These are phyloP conservation scores for Obba rivulosa DNA, from an alignment of 768 basidiomycete species.

Conservation along the genomic window DNA sequence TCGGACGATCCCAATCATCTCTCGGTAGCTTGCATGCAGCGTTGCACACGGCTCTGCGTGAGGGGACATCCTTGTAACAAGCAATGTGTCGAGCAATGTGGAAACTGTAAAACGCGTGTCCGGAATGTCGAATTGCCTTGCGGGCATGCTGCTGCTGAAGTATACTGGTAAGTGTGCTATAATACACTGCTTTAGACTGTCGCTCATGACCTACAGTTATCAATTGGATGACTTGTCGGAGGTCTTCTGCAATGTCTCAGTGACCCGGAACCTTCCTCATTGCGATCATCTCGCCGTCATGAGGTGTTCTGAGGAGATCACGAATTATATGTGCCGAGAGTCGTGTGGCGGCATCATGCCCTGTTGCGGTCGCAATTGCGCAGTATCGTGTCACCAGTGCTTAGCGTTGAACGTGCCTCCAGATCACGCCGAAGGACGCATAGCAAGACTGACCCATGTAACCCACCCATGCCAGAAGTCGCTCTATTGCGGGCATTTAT, in stretches of 20 bases:
- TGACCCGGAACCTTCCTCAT: constrained; percentile 38
- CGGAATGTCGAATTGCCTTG: constrained; percentile 48
- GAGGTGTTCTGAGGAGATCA: constrained; percentile 42
- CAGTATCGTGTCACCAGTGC: constrained; percentile 43
- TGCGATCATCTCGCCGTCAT: constrained; percentile 52
- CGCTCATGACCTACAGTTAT: constrained; percentile 29
- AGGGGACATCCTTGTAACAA: constrained; percentile 54
- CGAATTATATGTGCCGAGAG: constrained; percentile 31
- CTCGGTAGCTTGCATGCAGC: constrained; percentile 41
- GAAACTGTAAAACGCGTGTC: constrained; percentile 43
- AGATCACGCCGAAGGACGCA: neutral
- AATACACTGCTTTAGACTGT: too few species aligned
- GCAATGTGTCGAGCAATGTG: constrained; percentile 47
- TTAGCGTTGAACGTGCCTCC: constrained; percentile 24
- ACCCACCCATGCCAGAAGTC: constrained; percentile 44
- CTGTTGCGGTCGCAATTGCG: constrained; percentile 53
- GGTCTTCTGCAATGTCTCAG: constrained; percentile 37
- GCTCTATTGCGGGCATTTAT: constrained; percentile 54
- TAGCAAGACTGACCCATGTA: constrained; percentile 21
- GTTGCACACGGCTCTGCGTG: constrained; percentile 46
- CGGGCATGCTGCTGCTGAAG: constrained; percentile 39
- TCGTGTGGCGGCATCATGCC: constrained; percentile 39
- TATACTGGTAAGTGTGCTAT: constrained; percentile 55
- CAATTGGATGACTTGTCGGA: constrained; percentile 38
- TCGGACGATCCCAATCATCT: constrained; percentile 53